Evolutionary conservation across 805 yeast genomes (phyloP).

Genomic region (Ogataea naganishii): DNA sequence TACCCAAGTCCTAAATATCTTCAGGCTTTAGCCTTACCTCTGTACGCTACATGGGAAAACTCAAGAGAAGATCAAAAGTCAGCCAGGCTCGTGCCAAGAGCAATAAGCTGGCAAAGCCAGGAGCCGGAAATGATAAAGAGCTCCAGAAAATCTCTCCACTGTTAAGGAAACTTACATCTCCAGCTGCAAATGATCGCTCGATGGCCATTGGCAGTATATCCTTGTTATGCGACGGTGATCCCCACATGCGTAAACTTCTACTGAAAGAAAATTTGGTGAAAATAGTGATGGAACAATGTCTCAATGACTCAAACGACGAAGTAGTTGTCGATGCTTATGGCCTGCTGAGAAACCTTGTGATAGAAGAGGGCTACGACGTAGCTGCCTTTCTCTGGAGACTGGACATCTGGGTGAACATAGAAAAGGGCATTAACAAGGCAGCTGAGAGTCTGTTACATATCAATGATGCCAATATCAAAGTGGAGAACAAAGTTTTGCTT

Average conservation of each 20-base stretch:
- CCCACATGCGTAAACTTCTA: constrained; percentile 48
- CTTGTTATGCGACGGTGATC: constrained; percentile 57
- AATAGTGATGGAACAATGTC: constrained; percentile 50
- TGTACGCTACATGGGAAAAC: constrained; percentile 51
- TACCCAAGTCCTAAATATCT: too few species aligned
- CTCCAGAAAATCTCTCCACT: constrained; percentile 54
- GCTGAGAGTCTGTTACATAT: constrained; percentile 37
- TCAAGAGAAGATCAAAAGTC: constrained; percentile 56
- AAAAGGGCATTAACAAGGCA: constrained; percentile 41
- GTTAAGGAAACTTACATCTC: constrained; percentile 52
- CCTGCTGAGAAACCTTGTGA: constrained; percentile 64
- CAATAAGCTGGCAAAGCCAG: constrained; percentile 6
- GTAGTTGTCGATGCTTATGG: constrained; percentile 78
- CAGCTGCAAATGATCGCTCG: constrained; percentile 62
- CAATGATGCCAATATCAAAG: constrained; percentile 16
- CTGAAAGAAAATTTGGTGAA: constrained; percentile 67
- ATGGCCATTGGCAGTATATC: constrained; percentile 71
- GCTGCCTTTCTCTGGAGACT: constrained; percentile 70
- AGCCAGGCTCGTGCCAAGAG: constrained; percentile 21
- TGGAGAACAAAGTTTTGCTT: constrained; percentile 33
- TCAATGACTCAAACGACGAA: constrained; percentile 65
- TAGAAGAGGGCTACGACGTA: constrained; percentile 85
- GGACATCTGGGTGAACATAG: constrained; percentile 61
- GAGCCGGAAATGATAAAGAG: constrained; percentile 27
- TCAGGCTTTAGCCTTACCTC: too few species aligned